Evolutionary conservation across 148 eudicot species (phyloP).

Genomic region (Cornus suecica): DNA sequence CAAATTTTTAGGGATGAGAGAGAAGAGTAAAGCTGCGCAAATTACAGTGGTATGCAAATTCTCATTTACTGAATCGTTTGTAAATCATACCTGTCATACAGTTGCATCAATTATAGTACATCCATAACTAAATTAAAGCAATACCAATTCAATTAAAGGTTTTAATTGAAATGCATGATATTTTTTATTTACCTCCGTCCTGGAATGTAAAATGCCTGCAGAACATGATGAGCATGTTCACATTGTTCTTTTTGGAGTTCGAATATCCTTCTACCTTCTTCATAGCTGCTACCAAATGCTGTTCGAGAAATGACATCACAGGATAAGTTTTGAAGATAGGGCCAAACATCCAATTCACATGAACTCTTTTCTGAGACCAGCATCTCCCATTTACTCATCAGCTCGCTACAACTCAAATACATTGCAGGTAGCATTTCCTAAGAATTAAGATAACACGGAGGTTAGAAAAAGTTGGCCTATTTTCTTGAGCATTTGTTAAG

Average conservation of each 20-base stretch:
- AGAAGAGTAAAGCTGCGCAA: no score
- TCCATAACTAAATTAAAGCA: no score
- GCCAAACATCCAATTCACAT: slow-evolving; percentile 26
- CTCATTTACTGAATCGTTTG: no score
- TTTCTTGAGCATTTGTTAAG: no score
- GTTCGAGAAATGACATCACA: slow-evolving; percentile 28
- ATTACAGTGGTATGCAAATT: no score
- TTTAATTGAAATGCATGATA: not conserved
- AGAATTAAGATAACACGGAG: not conserved
- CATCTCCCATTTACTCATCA: slow-evolving; percentile 30
- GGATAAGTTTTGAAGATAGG: slow-evolving; percentile 25
- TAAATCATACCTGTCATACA: no score
- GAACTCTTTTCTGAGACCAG: not conserved
- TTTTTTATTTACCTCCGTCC: slow-evolving; percentile 31
- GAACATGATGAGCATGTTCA: slow-evolving; percentile 14
- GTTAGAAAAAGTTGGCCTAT: no score
- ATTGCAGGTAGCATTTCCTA: slow-evolving; percentile 33
- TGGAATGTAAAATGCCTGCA: slow-evolving; percentile 31
- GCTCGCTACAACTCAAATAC: slow-evolving; percentile 23
- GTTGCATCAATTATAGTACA: no score
- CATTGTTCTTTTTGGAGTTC: slow-evolving; percentile 33
- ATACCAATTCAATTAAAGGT: not conserved
- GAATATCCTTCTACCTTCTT: slow-evolving; percentile 27
- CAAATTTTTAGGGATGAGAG: no score
- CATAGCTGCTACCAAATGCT: slow-evolving; percentile 26